Base-by-base conservation (phyloP, 306 rosid species). In the Rosa multiflora region DNA sequence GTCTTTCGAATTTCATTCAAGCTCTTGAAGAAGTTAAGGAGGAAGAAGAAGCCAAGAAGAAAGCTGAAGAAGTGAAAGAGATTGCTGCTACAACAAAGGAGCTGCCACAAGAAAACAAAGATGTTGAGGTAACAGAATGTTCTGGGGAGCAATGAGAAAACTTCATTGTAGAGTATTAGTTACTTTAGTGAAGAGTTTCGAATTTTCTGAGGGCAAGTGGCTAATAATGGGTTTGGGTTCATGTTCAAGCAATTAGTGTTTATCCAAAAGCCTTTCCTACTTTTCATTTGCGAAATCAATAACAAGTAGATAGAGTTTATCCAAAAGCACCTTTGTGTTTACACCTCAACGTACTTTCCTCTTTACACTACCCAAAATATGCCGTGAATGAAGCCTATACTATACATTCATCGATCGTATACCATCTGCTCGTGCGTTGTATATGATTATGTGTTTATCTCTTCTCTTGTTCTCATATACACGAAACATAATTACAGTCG, bases 1-100 rank as follows among this genome's bases (percentile, higher is more conserved):
- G 97, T 51, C 91, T 93, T 26, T 82, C 76, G n/a, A 78, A 79
- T 76, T 86, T 93, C 67, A 82, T 92, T 75, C 83, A 67, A 61
- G 89, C 91, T 29, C 93, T 94, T 44, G 80, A 89, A 82, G 83
- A 84, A 35, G 76, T 53, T 4, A 82, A 80, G 76, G 81, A 80
- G 39, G 88, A 82, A 49, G 83, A 39, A 17, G 81, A 80, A 61
- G 87, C 80, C 47, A 73, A 71, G 51, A 70, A 73, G 74, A 81
- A 82, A 58, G 82, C 56, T 32, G 72, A 87, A 75, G 85, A 81
- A 23, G 37, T 79, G 44, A 82, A 70, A 46, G 84, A 85, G 80
- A 79, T 29, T 58, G 61, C 63, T 72, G 61, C 68, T 64, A 35
- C 82, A 58, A 42, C 67, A 37, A 76, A 73, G 62, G 82, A 82